Conservation (phyloP, 805 yeast species). For the Wickerhamomyces bisporus region DNA sequence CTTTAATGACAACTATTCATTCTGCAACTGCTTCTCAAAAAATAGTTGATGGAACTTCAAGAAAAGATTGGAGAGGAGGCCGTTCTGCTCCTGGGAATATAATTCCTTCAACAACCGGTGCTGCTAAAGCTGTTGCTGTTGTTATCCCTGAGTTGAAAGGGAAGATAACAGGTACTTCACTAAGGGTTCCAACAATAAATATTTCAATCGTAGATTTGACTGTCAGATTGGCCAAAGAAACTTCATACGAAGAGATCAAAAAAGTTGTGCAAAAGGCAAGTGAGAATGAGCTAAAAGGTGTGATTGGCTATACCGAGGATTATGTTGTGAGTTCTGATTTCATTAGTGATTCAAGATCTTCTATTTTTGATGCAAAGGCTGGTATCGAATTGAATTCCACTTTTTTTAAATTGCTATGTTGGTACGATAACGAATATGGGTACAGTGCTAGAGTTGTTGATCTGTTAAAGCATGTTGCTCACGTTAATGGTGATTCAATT, state of each 20-base stretch:
- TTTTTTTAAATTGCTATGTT: constrained; percentile 85
- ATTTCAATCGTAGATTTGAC: constrained; percentile 93
- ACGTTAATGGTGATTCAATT: constrained; percentile 10
- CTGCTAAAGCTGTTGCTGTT: constrained; percentile 96
- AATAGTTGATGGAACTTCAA: constrained; percentile 95
- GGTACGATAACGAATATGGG: constrained; percentile 97
- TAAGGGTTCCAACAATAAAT: constrained; percentile 92
- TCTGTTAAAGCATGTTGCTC: constrained; percentile 74
- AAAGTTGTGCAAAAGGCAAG: constrained; percentile 71
- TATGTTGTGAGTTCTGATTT: constrained; percentile 90
- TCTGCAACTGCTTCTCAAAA: constrained; percentile 95
- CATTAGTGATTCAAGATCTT: constrained; percentile 77
- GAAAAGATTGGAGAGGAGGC: constrained; percentile 99
- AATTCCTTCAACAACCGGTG: constrained; percentile 95
- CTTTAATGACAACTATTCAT: constrained; percentile 95
- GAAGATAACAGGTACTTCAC: constrained; percentile 89
- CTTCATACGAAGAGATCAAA: constrained; percentile 81
- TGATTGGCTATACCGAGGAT: constrained; percentile 88
- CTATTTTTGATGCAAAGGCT: constrained; percentile 87
- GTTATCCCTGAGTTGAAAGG: constrained; percentile 89
- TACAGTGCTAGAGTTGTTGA: constrained; percentile 96
- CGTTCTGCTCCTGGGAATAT: constrained; percentile 95
- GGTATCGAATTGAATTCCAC: constrained; percentile 84
- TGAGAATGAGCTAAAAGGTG: constrained; percentile 73
- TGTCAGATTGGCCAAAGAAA: constrained; percentile 68